Base-by-base conservation (phyloP, 176 grass and related monocot genomes). In the Rhynchospora tenuis region DNA sequence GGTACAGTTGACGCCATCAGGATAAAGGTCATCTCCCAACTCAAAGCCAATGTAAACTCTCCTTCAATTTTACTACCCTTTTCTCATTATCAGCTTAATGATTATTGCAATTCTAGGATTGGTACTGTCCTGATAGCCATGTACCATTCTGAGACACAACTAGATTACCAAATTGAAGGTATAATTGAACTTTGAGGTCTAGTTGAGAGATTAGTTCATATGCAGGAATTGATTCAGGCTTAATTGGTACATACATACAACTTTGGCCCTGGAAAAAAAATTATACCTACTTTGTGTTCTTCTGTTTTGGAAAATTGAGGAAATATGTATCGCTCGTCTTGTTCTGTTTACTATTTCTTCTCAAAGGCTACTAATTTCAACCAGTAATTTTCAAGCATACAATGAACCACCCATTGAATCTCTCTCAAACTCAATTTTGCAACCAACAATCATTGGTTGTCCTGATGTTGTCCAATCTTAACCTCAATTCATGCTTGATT, bases 1-100 rank as follows among this genome's bases (percentile, higher is more conserved):
- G 93, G 96, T 57, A 95, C 89, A 8, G 87, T 99, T 59, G 96
- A 99, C 80, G 93, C 91, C 59, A 90, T 99, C 61, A 92, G 96
- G 65, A 91, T 95, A 91, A 99, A 99, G 85, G 93, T 99, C 58
- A 93, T 95, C 63, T 88, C 93, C 62, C 91, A 95, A 79, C 89
- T 99, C 51, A 99, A 99, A 88, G 96, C 93, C 44, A 92, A 99
- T 85, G 93, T 99, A 85, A 89, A 86, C n/a, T 9, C 51, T 42
- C 33, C 33, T 38, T 38, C 33, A 38, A 0, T 38, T 59, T 5
- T 9, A 72, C 46, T 23, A 12, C 75, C 59, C 14, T 57, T 57
- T 27, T 24, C 24, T 33, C 4, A 38, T 69, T 84, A 24, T 20
- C 55, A 29, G 4, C 33, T 70, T 70, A 19, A 70, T 10, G 33